Percentiles rank a stretch among this genome's conserved stretches.
phyloP scores from a whole-genome alignment of 2,329 filamentous ascomycete species.

The Fusarium palustre region DNA sequence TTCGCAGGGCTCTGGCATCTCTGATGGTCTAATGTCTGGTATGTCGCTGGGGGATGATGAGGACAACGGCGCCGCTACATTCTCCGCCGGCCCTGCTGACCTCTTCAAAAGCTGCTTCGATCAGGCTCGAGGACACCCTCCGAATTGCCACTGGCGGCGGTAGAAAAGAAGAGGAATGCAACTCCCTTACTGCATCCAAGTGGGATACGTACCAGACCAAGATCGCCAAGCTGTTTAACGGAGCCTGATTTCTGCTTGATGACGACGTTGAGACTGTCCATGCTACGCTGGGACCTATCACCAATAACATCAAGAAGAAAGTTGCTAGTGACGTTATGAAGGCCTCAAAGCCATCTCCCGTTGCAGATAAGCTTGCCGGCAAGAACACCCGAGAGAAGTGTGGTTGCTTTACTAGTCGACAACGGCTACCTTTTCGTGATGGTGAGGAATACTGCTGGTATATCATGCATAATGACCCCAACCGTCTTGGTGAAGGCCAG shows the following conservation, averaged over 20 bases:
- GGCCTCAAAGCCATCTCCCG: slow-evolving; percentile 4
- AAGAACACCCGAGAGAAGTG: slow-evolving; percentile 1
- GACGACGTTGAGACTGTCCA: slow-evolving; percentile 26
- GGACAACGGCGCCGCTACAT: not conserved
- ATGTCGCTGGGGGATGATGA: not conserved
- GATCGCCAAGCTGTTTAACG: too few species aligned
- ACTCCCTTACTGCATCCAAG: slow-evolving; percentile 13
- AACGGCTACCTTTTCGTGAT: slow-evolving; percentile 22
- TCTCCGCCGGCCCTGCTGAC: not conserved
- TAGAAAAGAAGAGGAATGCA: slow-evolving; percentile 4
- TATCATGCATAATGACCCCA: slow-evolving; percentile 29
- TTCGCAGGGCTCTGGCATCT: too few species aligned
- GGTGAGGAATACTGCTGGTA: slow-evolving; percentile 38
- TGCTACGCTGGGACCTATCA: slow-evolving; percentile 14
- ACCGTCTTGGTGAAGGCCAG: not conserved
- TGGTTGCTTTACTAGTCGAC: slow-evolving; percentile 10
- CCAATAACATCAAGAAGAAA: slow-evolving; percentile 36
- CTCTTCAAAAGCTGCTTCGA: slow-evolving; percentile 8
- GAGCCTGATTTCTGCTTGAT: too few species aligned
- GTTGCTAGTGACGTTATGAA: slow-evolving; percentile 41
- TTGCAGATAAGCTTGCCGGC: slow-evolving; percentile 23
- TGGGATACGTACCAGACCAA: slow-evolving; percentile 28
- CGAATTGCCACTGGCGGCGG: slow-evolving; percentile 13
- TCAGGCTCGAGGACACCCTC: slow-evolving; percentile 8
- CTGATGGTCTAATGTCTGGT: not conserved